Conservation (phyloP, 2,329 filamentous ascomycete species). For the Claviceps africana region DNA sequence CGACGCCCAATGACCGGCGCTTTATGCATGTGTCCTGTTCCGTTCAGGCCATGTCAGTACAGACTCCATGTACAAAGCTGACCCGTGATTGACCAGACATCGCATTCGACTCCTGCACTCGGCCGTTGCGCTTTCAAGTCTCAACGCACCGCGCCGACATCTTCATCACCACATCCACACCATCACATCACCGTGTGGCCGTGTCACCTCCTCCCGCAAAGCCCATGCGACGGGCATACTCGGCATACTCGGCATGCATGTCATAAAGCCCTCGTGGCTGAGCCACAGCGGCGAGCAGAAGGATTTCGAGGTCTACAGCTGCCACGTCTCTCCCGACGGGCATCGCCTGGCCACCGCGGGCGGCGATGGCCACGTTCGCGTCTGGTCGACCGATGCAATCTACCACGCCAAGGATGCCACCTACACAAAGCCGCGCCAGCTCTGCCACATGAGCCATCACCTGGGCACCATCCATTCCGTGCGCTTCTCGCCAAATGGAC, state of each 20-base stretch:
- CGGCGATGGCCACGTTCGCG: slow-evolving; percentile 91
- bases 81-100: too few species aligned
- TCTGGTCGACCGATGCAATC: slow-evolving; percentile 95
- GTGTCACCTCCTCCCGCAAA: not conserved
- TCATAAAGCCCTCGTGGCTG: slow-evolving; percentile 93
- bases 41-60: too few species aligned
- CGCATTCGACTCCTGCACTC: too few species aligned
- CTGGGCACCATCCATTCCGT: slow-evolving; percentile 95
- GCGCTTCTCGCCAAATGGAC: slow-evolving; percentile 87
- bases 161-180: not conserved
- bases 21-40: too few species aligned
- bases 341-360: slow-evolving; percentile 84
- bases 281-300: slow-evolving; percentile 95
- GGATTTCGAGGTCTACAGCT: slow-evolving; percentile 97
- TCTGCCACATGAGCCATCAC: slow-evolving; percentile 97
- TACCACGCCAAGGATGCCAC: slow-evolving; percentile 60
- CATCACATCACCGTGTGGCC: not conserved
- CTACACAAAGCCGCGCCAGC: slow-evolving; percentile 71
- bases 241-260: slow-evolving; percentile 43
- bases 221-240: slow-evolving; percentile 7
- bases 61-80: too few species aligned
- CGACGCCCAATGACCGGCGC: too few species aligned
- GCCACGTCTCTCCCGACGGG: slow-evolving; percentile 90
- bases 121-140: not conserved
- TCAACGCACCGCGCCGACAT: not conserved